Base-by-base conservation (phyloP, 2,329 filamentous ascomycete species). In the Neurospora crassa region DNA sequence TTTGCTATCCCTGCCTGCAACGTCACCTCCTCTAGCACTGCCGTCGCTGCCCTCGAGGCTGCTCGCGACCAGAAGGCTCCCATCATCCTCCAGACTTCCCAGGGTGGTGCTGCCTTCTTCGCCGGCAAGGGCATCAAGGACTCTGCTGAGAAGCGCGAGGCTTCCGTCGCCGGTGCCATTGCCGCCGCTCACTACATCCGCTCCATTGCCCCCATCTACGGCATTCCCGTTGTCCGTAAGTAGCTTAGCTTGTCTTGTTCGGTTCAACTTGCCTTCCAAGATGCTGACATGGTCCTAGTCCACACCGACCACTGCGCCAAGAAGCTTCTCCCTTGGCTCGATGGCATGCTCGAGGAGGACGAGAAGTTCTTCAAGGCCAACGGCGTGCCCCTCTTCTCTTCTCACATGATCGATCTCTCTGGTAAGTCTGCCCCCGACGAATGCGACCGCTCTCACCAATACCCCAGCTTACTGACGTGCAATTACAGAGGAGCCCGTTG, bases 241-340 rank as follows among this genome's bases (percentile, higher is more conserved):
- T 74, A 40, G 43, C 43, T 20, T 40, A 37, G 7, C 1, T 37
- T 37, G 34, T 37, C 34, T 8, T 7, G 8, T 7, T n/a, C 14
- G 53, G 1, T 29, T 18, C 53, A 63, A 34, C 24, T 8, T 1
- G 14, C 43, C 5, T n/a, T 40, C 14, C 14, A 40, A 37, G 1
- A 68, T 24, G 20, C 68, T 59, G 1, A 59, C 43, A 20, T 42
- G 16, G 34, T 43, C n/a, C 40, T 53, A 72, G 71, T 98, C 73
- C 94, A 97, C 89, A 96, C 95, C 81, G 96, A 99, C 83, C 96
- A 98, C 88, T 97, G 95, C 85, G 95, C 96, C 81, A 98, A 98
- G 92, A 98, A 98, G 91, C 93, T 98, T 72, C 90, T 98, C 71
- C 96, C 96, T 74, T 98, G 95, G 95, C 87, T 98, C 81, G 94